A percentile compares a stretch with the other conserved stretches of the same genome.
Evolutionary conservation across 2,329 filamentous ascomycete genomes (phyloP).

Genomic region (Moelleriella libera): DNA sequence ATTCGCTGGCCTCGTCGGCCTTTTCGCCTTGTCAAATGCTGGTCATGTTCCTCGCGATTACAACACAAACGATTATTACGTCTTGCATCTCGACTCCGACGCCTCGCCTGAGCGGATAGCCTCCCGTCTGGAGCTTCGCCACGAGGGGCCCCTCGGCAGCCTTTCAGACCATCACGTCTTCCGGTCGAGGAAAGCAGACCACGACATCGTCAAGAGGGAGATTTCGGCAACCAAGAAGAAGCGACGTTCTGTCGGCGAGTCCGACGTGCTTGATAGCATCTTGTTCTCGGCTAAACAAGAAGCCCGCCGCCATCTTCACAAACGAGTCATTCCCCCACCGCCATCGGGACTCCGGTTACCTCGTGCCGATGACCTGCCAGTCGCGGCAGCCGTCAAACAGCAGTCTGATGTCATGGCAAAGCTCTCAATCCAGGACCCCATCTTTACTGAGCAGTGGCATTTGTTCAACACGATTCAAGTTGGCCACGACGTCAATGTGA

Average conservation of each 20-base stretch:
- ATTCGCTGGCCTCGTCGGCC: conserved; percentile 37
- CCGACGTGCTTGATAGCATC: conserved; percentile 57
- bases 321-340: conserved; percentile 30
- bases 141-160: conserved; percentile 71
- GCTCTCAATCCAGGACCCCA: conserved; percentile 75
- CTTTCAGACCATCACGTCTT: conserved; percentile 78
- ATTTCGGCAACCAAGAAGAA: conserved; percentile 41
- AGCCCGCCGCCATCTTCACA: conserved; percentile 31
- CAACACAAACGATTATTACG: conserved; percentile 80
- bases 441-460: conserved; percentile 93
- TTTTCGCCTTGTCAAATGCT: conserved; percentile 26
- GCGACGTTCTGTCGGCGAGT: conserved; percentile 39
- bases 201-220: conserved; percentile 43
- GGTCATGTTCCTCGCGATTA: conserved; percentile 52
- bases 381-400: conserved; percentile 33
- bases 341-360: conserved; percentile 13
- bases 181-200: conserved; percentile 48
- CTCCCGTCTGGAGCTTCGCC: conserved; percentile 54
- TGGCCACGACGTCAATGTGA: conserved; percentile 94
- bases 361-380: conserved; percentile 7
- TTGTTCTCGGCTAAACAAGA: conserved; percentile 65
- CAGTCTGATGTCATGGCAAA: conserved; percentile 46
- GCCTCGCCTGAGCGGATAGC: conserved; percentile 58
- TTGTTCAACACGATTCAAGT: conserved; percentile 67
- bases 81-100: conserved; percentile 62